Evolutionary conservation across 2,329 filamentous ascomycete species (phyloP), one percentile per base, ranked within the genome.

Genomic region (Monosporascus sp.): DNA sequence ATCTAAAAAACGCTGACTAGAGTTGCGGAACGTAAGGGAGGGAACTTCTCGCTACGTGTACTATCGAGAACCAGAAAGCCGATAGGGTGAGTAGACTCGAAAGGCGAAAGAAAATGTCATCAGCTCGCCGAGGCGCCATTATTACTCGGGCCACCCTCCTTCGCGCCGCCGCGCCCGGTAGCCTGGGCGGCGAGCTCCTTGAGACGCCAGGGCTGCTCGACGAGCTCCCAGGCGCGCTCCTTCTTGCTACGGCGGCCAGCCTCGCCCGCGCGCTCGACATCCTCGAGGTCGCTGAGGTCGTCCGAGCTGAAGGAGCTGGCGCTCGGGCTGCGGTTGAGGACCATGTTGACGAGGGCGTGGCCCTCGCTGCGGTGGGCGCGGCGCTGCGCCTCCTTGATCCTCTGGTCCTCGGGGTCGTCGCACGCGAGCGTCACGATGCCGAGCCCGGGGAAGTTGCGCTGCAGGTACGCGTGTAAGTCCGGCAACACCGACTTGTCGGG

Each of bases 401-500:
- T 77, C 44, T 78, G 72, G 71, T 96, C 86, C 59, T 83, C 77
- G 55, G 92, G 80, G 9, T 89, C 88, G 53, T 91, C 89, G 73
- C 89, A 95, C 65, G 91, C 87, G 61, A 93, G 81, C 0, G 84
- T 84, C 0, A 85, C 76, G 46, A 96, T 76, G 50, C 87, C 84
- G 1, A 97, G 73, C 0, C 89, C 91, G 0, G 89, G 89, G 37
- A 97, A 84, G 60, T 93, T 91, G 24, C 69, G 70, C 35, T 85
- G 74, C 2, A 97, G 72, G 65, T 91, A 96, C 11, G 76, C 65
- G 50, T 86, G 84, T 1, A 97, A 76, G 1, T 85, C 68, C 0
- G 89, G 88, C 1, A 97, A 79, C 9, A 89, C 78, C 11, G 85
- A 79, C 52, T 88, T 87, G 65, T 95, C 91, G 0, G 93, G 93